These are phyloP conservation scores for Tylopilus plumbeoviolaceoides DNA, from an alignment of 768 basidiomycete genomes.

Conservation along the genomic window DNA sequence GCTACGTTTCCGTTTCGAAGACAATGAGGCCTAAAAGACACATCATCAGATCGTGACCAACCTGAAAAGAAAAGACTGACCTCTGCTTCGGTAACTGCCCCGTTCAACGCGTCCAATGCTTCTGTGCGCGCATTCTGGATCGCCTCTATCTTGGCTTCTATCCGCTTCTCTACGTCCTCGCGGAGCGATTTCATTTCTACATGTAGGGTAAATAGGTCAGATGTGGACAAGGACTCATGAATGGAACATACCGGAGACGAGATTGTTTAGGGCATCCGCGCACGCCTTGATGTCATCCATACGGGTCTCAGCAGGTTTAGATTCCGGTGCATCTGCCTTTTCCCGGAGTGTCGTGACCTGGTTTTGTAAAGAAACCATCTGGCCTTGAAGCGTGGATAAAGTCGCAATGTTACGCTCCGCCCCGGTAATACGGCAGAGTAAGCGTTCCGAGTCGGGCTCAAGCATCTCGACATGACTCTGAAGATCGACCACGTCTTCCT, in stretches of 20 bases:
- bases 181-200: conserved; percentile 46
- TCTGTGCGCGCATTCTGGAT: conserved; percentile 40
- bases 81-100: conserved; percentile 33
- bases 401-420: conserved; percentile 31
- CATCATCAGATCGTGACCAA: conserved; percentile 23
- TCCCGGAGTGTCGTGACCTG: conserved; percentile 19
- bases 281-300: conserved; percentile 26
- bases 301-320: conserved; percentile 5
- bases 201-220: not conserved
- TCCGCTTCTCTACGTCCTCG: conserved; percentile 41
- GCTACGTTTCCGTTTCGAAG: conserved; percentile 62
- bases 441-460: conserved; percentile 30
- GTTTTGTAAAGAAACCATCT: conserved; percentile 18
- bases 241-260: conserved; percentile 40
- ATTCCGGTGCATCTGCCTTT: conserved; percentile 18
- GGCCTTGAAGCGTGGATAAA: conserved; percentile 25
- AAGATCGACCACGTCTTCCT: conserved; percentile 31
- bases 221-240: not conserved
- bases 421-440: conserved; percentile 25
- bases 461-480: conserved; percentile 38
- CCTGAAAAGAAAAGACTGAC: conserved; percentile 16
- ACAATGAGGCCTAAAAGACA: conserved; percentile 27
- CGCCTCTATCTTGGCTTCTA: conserved; percentile 43
- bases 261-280: conserved; percentile 33
- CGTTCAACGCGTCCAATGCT: conserved; percentile 35